A percentile compares a stretch with the other conserved stretches of the same genome.
These are phyloP conservation scores for Auricularia cornea DNA, from an alignment of 768 basidiomycete genomes.

Conservation along the genomic window DNA sequence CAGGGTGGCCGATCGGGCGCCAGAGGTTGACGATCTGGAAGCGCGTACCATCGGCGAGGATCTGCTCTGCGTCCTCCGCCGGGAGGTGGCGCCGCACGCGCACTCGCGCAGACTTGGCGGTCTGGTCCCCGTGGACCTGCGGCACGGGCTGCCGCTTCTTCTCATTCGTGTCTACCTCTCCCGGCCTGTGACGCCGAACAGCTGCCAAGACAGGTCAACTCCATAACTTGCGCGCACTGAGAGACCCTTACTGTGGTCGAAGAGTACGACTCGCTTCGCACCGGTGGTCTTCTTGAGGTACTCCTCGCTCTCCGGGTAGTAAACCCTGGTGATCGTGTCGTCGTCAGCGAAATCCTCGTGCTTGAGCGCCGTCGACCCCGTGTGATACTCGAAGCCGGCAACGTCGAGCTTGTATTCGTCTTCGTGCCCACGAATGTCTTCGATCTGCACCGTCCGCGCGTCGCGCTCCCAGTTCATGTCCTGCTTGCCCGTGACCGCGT, in stretches of 20 bases:
- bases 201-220: conserved; percentile 20
- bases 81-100: conserved; percentile 47
- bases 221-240: neutral
- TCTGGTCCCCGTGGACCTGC: conserved; percentile 46
- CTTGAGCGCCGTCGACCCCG: neutral
- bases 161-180: conserved; percentile 25
- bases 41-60: conserved; percentile 35
- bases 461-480: conserved; percentile 30
- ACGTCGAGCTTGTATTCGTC: conserved; percentile 36
- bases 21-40: conserved; percentile 49
- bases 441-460: conserved; percentile 30
- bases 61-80: conserved; percentile 32
- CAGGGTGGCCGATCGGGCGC: conserved; percentile 44
- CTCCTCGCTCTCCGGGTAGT: conserved; percentile 54
- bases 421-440: conserved; percentile 48
- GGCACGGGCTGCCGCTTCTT: conserved; percentile 35
- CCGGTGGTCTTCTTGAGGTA: conserved; percentile 53
- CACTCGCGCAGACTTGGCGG: conserved; percentile 31
- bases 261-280: conserved; percentile 50
- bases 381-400: conserved; percentile 39
- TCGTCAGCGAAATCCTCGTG: conserved; percentile 37
- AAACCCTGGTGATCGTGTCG: conserved; percentile 42
- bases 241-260: conserved; percentile 50
- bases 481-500: conserved; percentile 28
- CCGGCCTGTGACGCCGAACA: conserved; percentile 37